Evolutionary conservation across 176 grass and related monocot species (phyloP).

Genomic region (Zizania latifolia): DNA sequence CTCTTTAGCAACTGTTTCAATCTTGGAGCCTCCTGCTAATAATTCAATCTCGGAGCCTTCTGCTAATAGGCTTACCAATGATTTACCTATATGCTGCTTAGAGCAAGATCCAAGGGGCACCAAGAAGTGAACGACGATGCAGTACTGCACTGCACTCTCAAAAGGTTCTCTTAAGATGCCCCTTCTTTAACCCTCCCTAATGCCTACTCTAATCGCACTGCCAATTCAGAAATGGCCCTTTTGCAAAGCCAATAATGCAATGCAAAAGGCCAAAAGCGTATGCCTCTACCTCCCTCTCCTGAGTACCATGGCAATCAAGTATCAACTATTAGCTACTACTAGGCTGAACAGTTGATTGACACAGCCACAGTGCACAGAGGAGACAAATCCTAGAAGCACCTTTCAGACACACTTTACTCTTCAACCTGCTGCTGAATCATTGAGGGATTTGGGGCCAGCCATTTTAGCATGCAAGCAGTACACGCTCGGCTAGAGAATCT

Average conservation of each 20-base stretch:
- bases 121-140: constrained; percentile 1
- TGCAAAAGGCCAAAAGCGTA: background rate
- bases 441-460: background rate
- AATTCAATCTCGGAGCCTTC: background rate
- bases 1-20: background rate
- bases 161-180: background rate
- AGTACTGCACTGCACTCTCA: background rate
- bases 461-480: background rate
- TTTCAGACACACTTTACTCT: background rate
- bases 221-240: background rate
- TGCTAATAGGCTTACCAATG: background rate
- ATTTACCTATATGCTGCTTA: background rate
- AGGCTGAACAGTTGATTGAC: background rate
- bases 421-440: background rate
- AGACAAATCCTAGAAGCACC: background rate
- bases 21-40: background rate
- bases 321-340: background rate
- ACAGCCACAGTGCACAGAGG: background rate
- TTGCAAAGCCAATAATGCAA: background rate
- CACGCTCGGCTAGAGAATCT: background rate
- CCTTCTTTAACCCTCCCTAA: background rate
- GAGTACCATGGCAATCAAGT: background rate
- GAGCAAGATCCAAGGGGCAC: background rate
- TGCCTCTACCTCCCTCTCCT: background rate
- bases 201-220: background rate